Conservation (phyloP, 345 rosid genomes). For the Linum lewisii region DNA sequence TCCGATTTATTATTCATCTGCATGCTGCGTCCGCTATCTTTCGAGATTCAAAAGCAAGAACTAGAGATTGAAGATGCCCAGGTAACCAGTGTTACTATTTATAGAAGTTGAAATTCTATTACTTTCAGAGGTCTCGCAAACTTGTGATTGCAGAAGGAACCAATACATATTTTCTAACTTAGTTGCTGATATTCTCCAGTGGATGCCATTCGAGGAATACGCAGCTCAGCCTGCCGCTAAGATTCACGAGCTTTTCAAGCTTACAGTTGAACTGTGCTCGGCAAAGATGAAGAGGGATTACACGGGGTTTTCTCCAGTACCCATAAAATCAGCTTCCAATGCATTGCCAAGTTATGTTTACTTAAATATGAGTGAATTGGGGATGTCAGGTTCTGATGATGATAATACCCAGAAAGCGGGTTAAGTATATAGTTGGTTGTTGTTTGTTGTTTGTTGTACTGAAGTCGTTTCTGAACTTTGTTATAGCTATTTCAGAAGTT, state of each 20-base stretch:
- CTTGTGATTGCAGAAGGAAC: too few relatives aligned
- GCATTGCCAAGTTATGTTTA: slow-evolving; percentile 34
- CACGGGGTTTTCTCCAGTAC: slow-evolving; percentile 37
- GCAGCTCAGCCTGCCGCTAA: slow-evolving; percentile 56
- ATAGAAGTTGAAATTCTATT: too few relatives aligned
- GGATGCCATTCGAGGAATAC: slow-evolving; percentile 71
- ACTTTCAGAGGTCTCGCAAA: too few relatives aligned
- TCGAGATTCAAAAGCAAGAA: slow-evolving; percentile 60
- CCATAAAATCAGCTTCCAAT: slow-evolving; percentile 19
- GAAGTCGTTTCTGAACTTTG: too few relatives aligned
- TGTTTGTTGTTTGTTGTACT: too few relatives aligned
- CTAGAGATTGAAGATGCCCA: slow-evolving; percentile 77
- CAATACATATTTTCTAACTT: not conserved
- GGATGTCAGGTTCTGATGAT: slow-evolving; percentile 14
- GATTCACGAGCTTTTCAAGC: slow-evolving; percentile 39
- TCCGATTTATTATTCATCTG: slow-evolving; percentile 70
- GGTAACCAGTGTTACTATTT: too few relatives aligned
- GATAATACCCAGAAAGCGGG: slow-evolving; percentile 2
- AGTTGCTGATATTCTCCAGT: slow-evolving; percentile 23
- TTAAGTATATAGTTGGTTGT: not conserved
- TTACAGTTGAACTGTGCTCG: slow-evolving; percentile 33
- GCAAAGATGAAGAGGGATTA: slow-evolving; percentile 38
- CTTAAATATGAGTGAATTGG: slow-evolving; percentile 31
- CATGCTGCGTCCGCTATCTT: slow-evolving; percentile 55
- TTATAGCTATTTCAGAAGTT: too few relatives aligned